These are phyloP conservation scores for Plasmodium gonderi DNA, from an alignment of 169 alveolate species.

Conservation along the genomic window DNA sequence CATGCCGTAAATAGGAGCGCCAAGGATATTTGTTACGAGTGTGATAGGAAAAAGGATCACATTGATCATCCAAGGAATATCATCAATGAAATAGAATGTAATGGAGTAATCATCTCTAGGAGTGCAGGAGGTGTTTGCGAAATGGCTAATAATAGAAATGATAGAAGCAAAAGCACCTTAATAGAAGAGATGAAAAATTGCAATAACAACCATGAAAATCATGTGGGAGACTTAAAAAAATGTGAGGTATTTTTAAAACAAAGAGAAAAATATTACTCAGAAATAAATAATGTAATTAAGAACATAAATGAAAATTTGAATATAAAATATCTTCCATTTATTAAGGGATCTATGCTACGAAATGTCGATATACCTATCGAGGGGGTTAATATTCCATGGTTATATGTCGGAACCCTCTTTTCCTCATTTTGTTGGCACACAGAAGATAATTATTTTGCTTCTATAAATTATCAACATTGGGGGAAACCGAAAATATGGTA, in stretches of 20 bases:
- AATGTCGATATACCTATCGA: conserved; percentile 84
- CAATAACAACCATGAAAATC: neutral
- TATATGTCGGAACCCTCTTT: conserved; percentile 93
- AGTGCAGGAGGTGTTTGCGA: neutral
- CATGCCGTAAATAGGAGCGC: conserved; percentile 12
- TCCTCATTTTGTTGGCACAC: conserved; percentile 97
- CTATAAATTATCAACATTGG: conserved; percentile 93
- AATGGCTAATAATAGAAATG: neutral
- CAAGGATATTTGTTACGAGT: neutral
- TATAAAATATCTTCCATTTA: conserved; percentile 79
- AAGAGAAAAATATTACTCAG: conserved; percentile 25
- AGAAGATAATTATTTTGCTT: conserved; percentile 94
- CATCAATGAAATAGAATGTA: neutral
- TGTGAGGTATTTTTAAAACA: neutral
- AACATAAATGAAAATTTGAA: conserved; percentile 83
- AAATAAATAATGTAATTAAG: conserved; percentile 52
- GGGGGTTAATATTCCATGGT: conserved; percentile 95
- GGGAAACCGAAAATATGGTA: conserved; percentile 97
- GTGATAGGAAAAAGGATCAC: neutral
- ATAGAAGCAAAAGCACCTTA: neutral
- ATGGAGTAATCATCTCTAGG: neutral
- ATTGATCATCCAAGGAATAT: neutral
- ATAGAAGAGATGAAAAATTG: neutral
- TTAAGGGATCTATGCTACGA: conserved; percentile 85
- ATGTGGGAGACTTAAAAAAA: neutral